Evolutionary conservation across 768 basidiomycete species (phyloP).

Genomic region (Kwoniella dendrophila): DNA sequence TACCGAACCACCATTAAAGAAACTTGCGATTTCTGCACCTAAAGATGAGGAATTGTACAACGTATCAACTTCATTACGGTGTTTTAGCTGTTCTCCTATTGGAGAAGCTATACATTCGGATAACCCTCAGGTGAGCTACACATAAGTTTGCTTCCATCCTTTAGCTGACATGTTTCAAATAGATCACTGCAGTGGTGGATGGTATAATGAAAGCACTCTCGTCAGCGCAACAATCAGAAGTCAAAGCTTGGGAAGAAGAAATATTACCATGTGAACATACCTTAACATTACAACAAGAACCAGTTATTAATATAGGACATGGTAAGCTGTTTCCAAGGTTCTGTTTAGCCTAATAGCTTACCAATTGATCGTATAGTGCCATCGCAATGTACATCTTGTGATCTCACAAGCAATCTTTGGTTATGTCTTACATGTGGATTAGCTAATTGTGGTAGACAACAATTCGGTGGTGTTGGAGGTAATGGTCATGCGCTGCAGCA

Average conservation of each 20-base stretch:
- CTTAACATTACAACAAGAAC: slow-evolving; percentile 62
- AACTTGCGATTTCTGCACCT: slow-evolving; percentile 76
- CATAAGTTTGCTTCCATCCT: background rate
- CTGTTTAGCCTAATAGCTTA: background rate
- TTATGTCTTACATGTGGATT: slow-evolving; percentile 88
- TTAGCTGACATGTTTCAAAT: slow-evolving; percentile 9
- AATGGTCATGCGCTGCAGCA: slow-evolving; percentile 88
- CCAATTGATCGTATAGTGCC: slow-evolving; percentile 67
- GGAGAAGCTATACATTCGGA: slow-evolving; percentile 42
- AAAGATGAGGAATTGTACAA: slow-evolving; percentile 88
- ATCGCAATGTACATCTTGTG: slow-evolving; percentile 78
- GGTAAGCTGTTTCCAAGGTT: slow-evolving; percentile 21
- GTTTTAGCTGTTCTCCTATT: slow-evolving; percentile 68
- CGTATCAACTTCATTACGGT: slow-evolving; percentile 66
- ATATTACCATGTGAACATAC: slow-evolving; percentile 83
- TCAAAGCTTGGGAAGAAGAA: slow-evolving; percentile 98
- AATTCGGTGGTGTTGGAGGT: slow-evolving; percentile 77
- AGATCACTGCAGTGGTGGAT: slow-evolving; percentile 66
- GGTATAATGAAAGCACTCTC: slow-evolving; percentile 79
- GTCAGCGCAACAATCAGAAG: slow-evolving; percentile 87
- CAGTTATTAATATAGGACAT: slow-evolving; percentile 39
- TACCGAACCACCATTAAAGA: slow-evolving; percentile 80
- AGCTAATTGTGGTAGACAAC: slow-evolving; percentile 84
- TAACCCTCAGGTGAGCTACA: slow-evolving; percentile 39
- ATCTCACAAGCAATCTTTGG: slow-evolving; percentile 90